Base-by-base conservation (phyloP, 768 basidiomycete species). In the Phanerochaete sordida region DNA sequence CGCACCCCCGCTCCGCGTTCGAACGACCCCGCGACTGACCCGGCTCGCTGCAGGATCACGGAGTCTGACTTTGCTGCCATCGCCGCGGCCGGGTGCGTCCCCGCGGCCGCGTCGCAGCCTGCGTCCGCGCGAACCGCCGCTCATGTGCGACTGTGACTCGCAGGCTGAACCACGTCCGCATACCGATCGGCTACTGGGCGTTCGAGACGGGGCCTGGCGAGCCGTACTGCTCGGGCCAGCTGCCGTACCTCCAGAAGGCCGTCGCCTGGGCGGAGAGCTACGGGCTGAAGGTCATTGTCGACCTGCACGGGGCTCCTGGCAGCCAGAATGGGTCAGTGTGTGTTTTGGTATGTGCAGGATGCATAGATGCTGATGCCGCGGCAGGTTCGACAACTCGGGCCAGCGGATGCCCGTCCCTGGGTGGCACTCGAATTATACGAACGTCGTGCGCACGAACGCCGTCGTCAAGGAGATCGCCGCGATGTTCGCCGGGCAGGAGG, bases 181-280 rank as follows among this genome's bases (percentile, higher is more conserved):
- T 93, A 37, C 91, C 92, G 13, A 90, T 95, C 44, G 94, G 93
- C 12, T 96, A 90, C 72, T 95, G 91, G 91, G 92, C 90, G 1
- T 93, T 87, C 66, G 91, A 95, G 60, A 85, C 93, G 35, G 80
- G 82, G 21, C 77, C 79, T 13, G 90, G 90, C 6, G 88, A 93
- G 66, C 93, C 92, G 8, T 93, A 81, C 70, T 83, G 91, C 59
- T 81, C 84, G 72, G 91, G 91, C 13, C 91, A 92, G 70, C 75
- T 89, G 35, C 79, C 84, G n/a, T 92, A 88, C 73, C 75, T 93
- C n/a, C 64, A 76, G 62, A 80, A 84, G 43, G 90, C 90, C 9
- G 79, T 90, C 47, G 69, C 69, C 23, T 93, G 91, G 85, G 93
- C 94, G 1, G 73, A 74, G 47, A 77, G 79, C 24, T 72, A 90